Conservation (phyloP, 1,139 yeast species). For the Meyerozyma sp. region DNA sequence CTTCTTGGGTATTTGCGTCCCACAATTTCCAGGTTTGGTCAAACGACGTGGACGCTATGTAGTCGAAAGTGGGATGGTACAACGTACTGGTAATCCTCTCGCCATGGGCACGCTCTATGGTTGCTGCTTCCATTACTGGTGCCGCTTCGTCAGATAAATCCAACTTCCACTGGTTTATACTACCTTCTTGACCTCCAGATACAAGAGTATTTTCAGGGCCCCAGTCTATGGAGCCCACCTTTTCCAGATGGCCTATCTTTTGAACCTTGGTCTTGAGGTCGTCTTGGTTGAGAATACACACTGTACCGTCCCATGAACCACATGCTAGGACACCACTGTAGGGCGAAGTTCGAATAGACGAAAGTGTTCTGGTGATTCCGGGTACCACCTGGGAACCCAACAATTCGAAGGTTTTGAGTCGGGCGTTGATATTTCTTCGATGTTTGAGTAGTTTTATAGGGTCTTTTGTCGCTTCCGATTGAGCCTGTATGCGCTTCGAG, state of each 20-base stretch:
- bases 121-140: conserved; percentile 10
- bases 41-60: conserved; percentile 66
- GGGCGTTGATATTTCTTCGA: conserved; percentile 41
- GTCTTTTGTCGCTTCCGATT: conserved; percentile 16
- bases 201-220: conserved; percentile 23
- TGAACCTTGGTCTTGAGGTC: conserved; percentile 27
- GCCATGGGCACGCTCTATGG: conserved; percentile 36
- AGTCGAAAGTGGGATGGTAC: conserved; percentile 60
- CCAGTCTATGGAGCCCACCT: conserved; percentile 72
- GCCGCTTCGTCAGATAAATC: conserved; percentile 6
- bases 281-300: conserved; percentile 42
- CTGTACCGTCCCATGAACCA: conserved; percentile 84
- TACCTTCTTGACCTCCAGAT: conserved; percentile 67
- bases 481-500: conserved; percentile 30
- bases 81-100: conserved; percentile 58
- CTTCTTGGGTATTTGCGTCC: conserved; percentile 49
- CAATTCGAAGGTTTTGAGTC: conserved; percentile 38
- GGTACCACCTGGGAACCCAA: conserved; percentile 66
- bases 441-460: conserved; percentile 26
- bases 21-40: conserved; percentile 89
- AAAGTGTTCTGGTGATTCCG: conserved; percentile 59
- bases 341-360: conserved; percentile 48
- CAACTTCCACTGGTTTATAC: conserved; percentile 42
- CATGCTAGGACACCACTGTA: conserved; percentile 40
- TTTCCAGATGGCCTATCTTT: conserved; percentile 45